Evolutionary conservation across 192 early-diverging fungal genomes (phyloP), one percentile per base, ranked within the genome.

Genomic region (Coemansia sp.): DNA sequence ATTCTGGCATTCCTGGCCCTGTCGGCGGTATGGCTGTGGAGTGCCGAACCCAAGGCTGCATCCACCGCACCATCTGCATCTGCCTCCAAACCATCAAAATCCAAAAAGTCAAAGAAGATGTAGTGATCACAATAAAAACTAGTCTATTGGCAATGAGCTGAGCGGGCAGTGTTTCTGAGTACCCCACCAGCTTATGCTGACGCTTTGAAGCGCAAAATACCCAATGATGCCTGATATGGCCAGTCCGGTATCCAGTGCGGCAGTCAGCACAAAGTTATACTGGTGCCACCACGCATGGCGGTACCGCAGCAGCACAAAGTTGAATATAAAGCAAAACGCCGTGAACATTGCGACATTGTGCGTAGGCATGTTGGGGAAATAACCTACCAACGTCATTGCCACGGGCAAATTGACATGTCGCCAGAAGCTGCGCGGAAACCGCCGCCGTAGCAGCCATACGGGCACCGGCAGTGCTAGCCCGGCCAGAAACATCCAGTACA

Each of bases 1-100:
- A 81, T 87, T 38, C 78, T 84, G 32, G 90, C 88, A n/a, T 92
- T 95, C 67, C 76, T 96, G 51, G 79, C 89, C 36, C 90, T 98
- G 50, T 84, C 85, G 21, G 80, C 80, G 2, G 81, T 90, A 8
- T 93, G 92, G 79, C 75, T 98, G 48, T 93, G 69, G 69, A 77
- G 37, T 28, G 60, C 47, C 2, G 74, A 70, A 34, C 64, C 66
- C 6, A 36, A 32, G 48, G 32, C 32, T 18, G 15, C 16, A 6
- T 3, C 23, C 4, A 3, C 23, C 1, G 23, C 23, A 26, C 23
- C 23, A 4, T 26, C 23, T 26, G 23, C 23, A 26, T 26, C 23
- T 26, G 23, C 23, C 4, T 26, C 23, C 23, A 26, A 26, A 26
- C 23, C 23, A 26, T 4, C 4, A 1, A 26, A 26, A 26, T 26